Evolutionary conservation across 2,329 filamentous ascomycete genomes (phyloP).

Genomic region (Claviceps africana): DNA sequence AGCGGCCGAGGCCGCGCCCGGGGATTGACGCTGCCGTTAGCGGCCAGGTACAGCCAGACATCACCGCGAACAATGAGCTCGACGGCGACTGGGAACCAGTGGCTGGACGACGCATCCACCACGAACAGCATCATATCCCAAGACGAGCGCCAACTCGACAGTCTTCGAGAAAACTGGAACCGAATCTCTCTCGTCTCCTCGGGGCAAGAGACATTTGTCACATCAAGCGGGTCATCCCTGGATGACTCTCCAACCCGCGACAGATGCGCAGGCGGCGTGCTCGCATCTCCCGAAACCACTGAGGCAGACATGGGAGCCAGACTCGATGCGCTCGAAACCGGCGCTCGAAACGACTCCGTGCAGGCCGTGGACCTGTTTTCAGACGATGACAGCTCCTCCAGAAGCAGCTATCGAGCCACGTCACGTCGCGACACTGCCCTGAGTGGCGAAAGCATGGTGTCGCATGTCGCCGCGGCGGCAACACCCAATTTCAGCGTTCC

Average conservation of each 20-base stretch:
- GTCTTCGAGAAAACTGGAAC: constrained; percentile 39
- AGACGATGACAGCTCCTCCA: constrained; percentile 15
- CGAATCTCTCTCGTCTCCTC: constrained; percentile 47
- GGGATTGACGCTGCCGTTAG: neutral
- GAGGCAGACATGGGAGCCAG: constrained; percentile 27
- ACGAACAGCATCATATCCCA: constrained; percentile 44
- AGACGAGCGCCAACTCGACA: constrained; percentile 45
- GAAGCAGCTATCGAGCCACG: constrained; percentile 1
- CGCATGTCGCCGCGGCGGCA: constrained; percentile 11
- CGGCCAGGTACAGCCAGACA: constrained; percentile 6
- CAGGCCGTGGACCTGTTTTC: constrained; percentile 31
- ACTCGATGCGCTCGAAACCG: constrained; percentile 39
- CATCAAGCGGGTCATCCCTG: constrained; percentile 44
- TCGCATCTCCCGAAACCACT: constrained; percentile 21
- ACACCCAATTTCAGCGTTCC: constrained; percentile 42
- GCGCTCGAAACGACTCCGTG: constrained; percentile 37
- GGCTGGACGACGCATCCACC: constrained; percentile 40
- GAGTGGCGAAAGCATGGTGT: constrained; percentile 5
- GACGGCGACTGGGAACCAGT: constrained; percentile 23
- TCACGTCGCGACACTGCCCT: constrained; percentile 4
- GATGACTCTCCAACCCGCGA: constrained; percentile 41
- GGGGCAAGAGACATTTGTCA: constrained; percentile 44
- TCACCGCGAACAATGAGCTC: constrained; percentile 8
- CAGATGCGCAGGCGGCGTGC: constrained; percentile 11
- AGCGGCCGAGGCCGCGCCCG: neutral